These are phyloP conservation scores for Samsoniella hepiali DNA, from an alignment of 2,329 filamentous ascomycete genomes.

Conservation along the genomic window DNA sequence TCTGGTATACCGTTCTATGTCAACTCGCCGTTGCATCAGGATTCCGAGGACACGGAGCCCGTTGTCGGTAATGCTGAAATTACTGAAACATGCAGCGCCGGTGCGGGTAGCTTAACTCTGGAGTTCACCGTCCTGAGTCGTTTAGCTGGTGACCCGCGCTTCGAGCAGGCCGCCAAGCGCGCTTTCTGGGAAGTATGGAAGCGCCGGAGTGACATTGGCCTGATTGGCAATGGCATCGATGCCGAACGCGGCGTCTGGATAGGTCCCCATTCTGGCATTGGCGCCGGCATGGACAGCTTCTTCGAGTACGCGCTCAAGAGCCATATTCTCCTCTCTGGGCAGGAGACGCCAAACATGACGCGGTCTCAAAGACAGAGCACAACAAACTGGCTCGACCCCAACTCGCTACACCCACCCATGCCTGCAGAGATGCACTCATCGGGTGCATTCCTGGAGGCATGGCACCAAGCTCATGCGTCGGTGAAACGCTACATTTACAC, in stretches of 20 bases:
- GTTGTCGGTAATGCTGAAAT: slow-evolving; percentile 57
- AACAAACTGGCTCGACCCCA: slow-evolving; percentile 58
- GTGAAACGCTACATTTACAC: slow-evolving; percentile 92
- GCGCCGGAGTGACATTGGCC: slow-evolving; percentile 75
- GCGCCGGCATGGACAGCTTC: slow-evolving; percentile 95
- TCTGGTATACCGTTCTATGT: slow-evolving; percentile 89
- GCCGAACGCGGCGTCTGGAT: slow-evolving; percentile 90
- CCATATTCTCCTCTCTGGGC: slow-evolving; percentile 81
- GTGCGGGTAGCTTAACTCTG: slow-evolving; percentile 90
- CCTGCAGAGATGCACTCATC: slow-evolving; percentile 65
- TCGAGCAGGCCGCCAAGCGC: slow-evolving; percentile 83
- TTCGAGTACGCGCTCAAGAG: slow-evolving; percentile 98
- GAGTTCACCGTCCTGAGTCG: slow-evolving; percentile 91
- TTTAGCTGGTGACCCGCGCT: slow-evolving; percentile 80
- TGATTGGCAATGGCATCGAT: slow-evolving; percentile 90
- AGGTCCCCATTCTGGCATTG: slow-evolving; percentile 85
- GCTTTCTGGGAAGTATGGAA: slow-evolving; percentile 99
- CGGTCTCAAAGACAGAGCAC: slow-evolving; percentile 40
- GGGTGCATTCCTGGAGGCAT: slow-evolving; percentile 75
- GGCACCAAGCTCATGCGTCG: slow-evolving; percentile 80
- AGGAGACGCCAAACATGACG: slow-evolving; percentile 52
- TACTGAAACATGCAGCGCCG: slow-evolving; percentile 94
- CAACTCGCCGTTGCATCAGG: slow-evolving; percentile 74
- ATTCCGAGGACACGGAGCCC: slow-evolving; percentile 36
- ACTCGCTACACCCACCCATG: slow-evolving; percentile 58